Evolutionary conservation across 768 basidiomycete species (phyloP).

Genomic region (Hygrophorus russula): DNA sequence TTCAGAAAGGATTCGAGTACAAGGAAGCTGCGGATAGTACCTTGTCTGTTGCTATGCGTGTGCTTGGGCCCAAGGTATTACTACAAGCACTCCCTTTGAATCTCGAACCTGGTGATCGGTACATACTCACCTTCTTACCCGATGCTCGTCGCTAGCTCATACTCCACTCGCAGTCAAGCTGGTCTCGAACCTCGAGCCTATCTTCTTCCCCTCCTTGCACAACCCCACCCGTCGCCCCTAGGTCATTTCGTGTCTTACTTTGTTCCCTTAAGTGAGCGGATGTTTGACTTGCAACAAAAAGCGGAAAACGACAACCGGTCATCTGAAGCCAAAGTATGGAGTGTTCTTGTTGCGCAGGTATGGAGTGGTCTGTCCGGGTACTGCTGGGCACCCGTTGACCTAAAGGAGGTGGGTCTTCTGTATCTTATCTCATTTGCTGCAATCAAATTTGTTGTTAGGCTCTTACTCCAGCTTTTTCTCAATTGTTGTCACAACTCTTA

Average conservation of each 20-base stretch:
- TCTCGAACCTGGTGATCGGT: constrained; percentile 74
- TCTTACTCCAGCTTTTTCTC: constrained; percentile 66
- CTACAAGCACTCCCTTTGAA: constrained; percentile 73
- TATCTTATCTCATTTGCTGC: neutral
- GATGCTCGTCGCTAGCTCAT: neutral
- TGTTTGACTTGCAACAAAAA: constrained; percentile 81
- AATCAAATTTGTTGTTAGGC: constrained; percentile 34
- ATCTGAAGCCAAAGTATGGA: constrained; percentile 93
- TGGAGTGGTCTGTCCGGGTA: constrained; percentile 92
- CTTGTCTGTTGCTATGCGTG: constrained; percentile 70
- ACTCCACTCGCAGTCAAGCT: constrained; percentile 36
- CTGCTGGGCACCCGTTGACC: constrained; percentile 70
- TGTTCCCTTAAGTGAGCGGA: constrained; percentile 84
- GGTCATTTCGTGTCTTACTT: constrained; percentile 84
- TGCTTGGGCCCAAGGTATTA: constrained; percentile 76
- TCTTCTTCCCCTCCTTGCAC: constrained; percentile 76
- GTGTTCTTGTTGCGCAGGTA: constrained; percentile 83
- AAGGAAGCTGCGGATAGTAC: constrained; percentile 80
- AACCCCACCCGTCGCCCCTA: constrained; percentile 72
- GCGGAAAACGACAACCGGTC: constrained; percentile 63
- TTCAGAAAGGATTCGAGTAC: constrained; percentile 77
- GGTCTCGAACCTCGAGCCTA: constrained; percentile 82
- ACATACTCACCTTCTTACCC: constrained; percentile 15
- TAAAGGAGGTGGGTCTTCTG: constrained; percentile 41
- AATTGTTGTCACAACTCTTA: constrained; percentile 87